Evolutionary conservation across 2,329 filamentous ascomycete species (phyloP).

Genomic region (Beauveria scarabaeidicola): DNA sequence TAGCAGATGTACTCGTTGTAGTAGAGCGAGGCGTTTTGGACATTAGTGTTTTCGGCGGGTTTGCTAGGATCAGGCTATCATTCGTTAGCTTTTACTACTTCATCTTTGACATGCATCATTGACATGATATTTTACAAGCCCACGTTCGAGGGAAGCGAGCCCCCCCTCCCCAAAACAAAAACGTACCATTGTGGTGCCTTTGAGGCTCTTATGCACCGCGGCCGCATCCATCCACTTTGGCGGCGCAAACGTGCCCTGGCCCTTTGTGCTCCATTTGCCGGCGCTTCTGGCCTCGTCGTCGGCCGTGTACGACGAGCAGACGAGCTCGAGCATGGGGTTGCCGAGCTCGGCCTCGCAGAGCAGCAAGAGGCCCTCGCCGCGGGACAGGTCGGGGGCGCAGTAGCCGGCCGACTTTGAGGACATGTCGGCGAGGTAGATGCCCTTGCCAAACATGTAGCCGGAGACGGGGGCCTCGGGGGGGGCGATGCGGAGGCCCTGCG

Average conservation of each 20-base stretch:
- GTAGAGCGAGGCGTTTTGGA: conserved; percentile 37
- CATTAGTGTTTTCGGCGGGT: conserved; percentile 38
- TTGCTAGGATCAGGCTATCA: conserved; percentile 40
- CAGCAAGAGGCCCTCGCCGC: conserved; percentile 63
- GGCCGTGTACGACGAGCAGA: conserved; percentile 50
- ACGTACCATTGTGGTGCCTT: conserved; percentile 62
- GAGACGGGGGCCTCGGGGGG: conserved; percentile 71
- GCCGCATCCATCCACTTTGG: conserved; percentile 65
- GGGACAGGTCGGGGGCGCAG: conserved; percentile 54
- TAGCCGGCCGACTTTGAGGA: conserved; percentile 76
- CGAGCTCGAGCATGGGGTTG: conserved; percentile 60
- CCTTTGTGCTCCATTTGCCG: conserved; percentile 60
- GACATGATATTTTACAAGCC: background rate
- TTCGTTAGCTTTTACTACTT: background rate
- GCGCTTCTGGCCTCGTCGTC: conserved; percentile 51
- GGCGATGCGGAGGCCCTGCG: conserved; percentile 82
- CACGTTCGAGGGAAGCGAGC: background rate
- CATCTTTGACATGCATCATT: background rate
- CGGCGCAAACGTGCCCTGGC: conserved; percentile 57
- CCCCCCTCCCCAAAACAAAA: background rate
- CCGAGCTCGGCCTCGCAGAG: conserved; percentile 76
- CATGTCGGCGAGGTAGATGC: conserved; percentile 82
- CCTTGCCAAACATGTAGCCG: conserved; percentile 87
- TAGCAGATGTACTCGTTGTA: conserved; percentile 74
- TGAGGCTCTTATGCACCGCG: conserved; percentile 53